Evolutionary conservation across 495 filamentous ascomycete species (phyloP).

Genomic region (Aspergillus ostianus): DNA sequence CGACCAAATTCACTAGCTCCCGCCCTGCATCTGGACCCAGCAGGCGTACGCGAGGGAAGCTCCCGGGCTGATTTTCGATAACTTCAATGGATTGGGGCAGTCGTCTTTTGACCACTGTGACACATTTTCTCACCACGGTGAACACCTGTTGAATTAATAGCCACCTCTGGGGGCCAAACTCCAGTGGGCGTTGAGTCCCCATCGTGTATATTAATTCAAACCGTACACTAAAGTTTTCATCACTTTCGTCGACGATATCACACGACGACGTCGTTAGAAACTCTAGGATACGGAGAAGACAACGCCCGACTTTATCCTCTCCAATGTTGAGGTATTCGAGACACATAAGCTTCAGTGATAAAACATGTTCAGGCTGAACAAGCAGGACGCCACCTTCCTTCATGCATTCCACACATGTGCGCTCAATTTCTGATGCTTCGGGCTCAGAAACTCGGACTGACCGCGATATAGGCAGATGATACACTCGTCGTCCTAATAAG

Average conservation of each 20-base stretch:
- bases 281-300: constrained; percentile 39
- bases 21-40: constrained; percentile 13
- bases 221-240: constrained; percentile 61
- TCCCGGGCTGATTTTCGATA: constrained; percentile 6
- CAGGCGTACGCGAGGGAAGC: constrained; percentile 23
- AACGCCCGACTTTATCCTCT: constrained; percentile 21
- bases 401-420: constrained; percentile 44
- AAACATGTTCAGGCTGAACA: constrained; percentile 66
- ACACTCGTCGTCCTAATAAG: constrained; percentile 55
- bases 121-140: constrained; percentile 35
- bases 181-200: constrained; percentile 53
- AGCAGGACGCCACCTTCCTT: constrained; percentile 54
- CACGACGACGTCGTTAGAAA: constrained; percentile 42
- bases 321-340: constrained; percentile 46
- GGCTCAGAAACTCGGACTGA: constrained; percentile 36
- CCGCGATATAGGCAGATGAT: constrained; percentile 63
- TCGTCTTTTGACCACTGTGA: constrained; percentile 1
- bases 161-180: constrained; percentile 62
- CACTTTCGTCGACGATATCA: constrained; percentile 65
- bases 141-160: constrained; percentile 55
- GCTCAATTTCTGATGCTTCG: constrained; percentile 13
- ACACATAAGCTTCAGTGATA: constrained; percentile 67
- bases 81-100: constrained; percentile 2
- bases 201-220: constrained; percentile 70
- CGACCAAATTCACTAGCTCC: constrained; percentile 7